A percentile compares a stretch with the other conserved stretches of the same genome.
These are phyloP conservation scores for Oryza punctata DNA, from an alignment of 176 grass and related monocot genomes.

Conservation along the genomic window DNA sequence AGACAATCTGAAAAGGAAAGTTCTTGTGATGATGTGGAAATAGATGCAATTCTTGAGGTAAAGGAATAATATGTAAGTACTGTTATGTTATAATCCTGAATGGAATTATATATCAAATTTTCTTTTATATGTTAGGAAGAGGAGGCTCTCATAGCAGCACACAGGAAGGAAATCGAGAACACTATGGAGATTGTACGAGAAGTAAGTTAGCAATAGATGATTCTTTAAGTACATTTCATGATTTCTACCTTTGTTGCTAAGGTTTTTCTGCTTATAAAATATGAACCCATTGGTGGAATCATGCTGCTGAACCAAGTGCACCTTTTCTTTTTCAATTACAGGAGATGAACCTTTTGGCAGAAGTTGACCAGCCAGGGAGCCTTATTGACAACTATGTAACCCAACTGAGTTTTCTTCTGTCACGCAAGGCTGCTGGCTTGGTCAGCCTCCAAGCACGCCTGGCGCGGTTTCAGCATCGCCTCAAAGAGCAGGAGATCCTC, in stretches of 20 bases:
- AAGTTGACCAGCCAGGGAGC: slow-evolving; percentile 94
- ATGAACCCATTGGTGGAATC: neutral
- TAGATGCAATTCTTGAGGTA: slow-evolving; percentile 98
- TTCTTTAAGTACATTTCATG: neutral
- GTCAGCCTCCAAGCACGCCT: slow-evolving; percentile 92
- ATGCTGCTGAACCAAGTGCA: slow-evolving; percentile 28
- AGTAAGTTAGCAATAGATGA: slow-evolving; percentile 46
- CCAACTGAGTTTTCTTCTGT: slow-evolving; percentile 88
- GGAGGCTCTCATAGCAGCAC: slow-evolving; percentile 94
- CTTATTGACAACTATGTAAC: slow-evolving; percentile 94
- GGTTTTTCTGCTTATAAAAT: neutral
- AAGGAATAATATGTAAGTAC: slow-evolving; percentile 27
- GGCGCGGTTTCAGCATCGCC: slow-evolving; percentile 85
- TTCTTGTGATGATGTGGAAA: slow-evolving; percentile 84
- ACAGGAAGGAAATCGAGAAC: slow-evolving; percentile 99
- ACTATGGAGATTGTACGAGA: slow-evolving; percentile 99
- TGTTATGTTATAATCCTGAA: slow-evolving; percentile 14
- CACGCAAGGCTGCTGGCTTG: slow-evolving; percentile 87
- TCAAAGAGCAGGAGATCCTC: slow-evolving; percentile 97
- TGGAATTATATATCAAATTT: slow-evolving; percentile 7
- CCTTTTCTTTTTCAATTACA: slow-evolving; percentile 31
- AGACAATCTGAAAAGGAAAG: slow-evolving; percentile 80
- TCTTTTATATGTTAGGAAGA: slow-evolving; percentile 76
- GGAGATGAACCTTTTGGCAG: slow-evolving; percentile 99
- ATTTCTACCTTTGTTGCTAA: neutral